Evolutionary conservation across 2,329 filamentous ascomycete species (phyloP), one percentile per base, ranked within the genome.

Genomic region (Scedosporium apiospermum): DNA sequence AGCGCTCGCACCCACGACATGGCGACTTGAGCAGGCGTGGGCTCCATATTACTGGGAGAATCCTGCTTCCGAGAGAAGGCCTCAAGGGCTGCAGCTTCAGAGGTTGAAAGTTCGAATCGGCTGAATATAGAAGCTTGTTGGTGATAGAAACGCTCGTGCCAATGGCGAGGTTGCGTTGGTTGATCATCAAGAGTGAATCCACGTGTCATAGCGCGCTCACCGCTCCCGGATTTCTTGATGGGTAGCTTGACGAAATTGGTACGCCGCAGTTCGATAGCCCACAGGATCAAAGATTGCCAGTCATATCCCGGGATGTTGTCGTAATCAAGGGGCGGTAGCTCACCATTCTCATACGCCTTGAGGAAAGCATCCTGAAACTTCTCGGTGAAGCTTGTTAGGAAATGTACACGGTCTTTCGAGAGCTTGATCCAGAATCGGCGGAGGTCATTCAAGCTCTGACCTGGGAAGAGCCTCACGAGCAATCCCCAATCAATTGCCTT

Each of bases 361-460:
- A 91, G 74, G 67, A 90, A 90, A 6, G 77, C 79, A 16, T 82
- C 77, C 67, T 89, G 86, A 65, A 93, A 90, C 58, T 84, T 82
- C 5, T 79, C 75, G 4, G 83, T 85, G 30, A 72, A 71, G 57
- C 63, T 63, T 6, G 55, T 51, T 21, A 66, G 23, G 21, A 66
- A 60, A 18, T 63, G 60, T 4, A 60, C 44, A 26, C 63, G 63
- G 23, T 66, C 64, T 60, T 65, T 65, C 16, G 58, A 58, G 55
- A 89, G 69, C 49, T 81, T 80, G 4, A 82, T 76, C 85, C 86
- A 89, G 63, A 82, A 82, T 58, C 78, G 80, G 23, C 78, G 79
- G 44, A 88, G 71, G 12, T 76, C 77, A 30, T 76, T 78, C 12
- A 84, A 73, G 4, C 78, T 80, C 60, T 79, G 76, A 14, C 77